Conservation (phyloP, 2,329 filamentous ascomycete genomes). For the Colletotrichum destructivum region DNA sequence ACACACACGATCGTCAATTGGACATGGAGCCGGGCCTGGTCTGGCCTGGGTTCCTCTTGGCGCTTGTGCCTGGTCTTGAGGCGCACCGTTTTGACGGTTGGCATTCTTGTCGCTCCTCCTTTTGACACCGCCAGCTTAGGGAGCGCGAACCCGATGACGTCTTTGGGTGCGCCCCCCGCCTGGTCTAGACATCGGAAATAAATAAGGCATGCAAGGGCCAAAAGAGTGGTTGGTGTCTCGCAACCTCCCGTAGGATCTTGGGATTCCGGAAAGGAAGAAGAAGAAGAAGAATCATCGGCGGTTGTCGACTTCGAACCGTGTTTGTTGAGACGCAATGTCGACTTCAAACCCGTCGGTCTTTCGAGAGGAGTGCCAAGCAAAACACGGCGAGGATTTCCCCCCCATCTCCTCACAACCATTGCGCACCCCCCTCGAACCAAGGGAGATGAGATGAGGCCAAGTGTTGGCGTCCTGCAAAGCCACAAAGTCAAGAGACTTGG, state of each 20-base stretch:
- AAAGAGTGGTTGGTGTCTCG: neutral
- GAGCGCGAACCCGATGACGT: neutral
- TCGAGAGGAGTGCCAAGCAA: neutral
- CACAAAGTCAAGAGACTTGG: conserved; percentile 2
- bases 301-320: too few relatives aligned
- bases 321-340: neutral
- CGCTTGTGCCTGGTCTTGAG: neutral
- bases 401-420: neutral
- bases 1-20: neutral
- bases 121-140: too few relatives aligned
- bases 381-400: neutral
- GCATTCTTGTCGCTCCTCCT: neutral
- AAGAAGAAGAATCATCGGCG: too few relatives aligned
- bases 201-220: neutral
- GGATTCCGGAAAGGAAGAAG: too few relatives aligned
- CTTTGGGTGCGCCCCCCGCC: neutral
- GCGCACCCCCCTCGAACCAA: neutral
- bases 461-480: neutral
- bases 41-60: neutral
- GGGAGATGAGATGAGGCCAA: neutral
- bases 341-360: neutral
- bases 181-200: neutral
- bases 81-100: neutral
- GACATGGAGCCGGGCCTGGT: too few relatives aligned
- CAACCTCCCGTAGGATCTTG: too few relatives aligned